phyloP scores from a whole-genome alignment of 2,329 filamentous ascomycete species.

The Parascedosporium putredinis region DNA sequence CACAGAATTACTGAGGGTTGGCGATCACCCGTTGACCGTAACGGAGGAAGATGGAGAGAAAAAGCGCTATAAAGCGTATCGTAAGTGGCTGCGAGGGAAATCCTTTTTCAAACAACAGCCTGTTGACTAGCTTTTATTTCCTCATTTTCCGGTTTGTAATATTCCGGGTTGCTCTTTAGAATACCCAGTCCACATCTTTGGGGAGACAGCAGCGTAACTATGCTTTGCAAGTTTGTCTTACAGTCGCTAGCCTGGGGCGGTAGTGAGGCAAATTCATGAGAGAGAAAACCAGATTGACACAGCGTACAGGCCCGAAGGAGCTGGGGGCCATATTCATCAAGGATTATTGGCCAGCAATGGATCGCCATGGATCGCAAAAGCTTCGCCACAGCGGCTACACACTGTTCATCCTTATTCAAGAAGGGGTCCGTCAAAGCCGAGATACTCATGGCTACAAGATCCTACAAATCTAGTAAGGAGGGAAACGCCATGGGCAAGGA shows the following conservation, averaged over 20 bases:
- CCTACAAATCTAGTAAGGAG: conserved; percentile 27
- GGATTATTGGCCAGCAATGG: conserved; percentile 62
- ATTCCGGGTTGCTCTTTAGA: too few relatives aligned
- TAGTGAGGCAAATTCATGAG: too few relatives aligned
- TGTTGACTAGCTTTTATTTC: conserved; percentile 36
- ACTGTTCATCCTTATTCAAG: conserved; percentile 38
- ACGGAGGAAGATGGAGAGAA: conserved; percentile 77
- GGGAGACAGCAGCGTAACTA: not conserved
- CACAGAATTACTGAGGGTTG: conserved; percentile 62
- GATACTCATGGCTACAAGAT: conserved; percentile 57
- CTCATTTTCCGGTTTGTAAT: too few relatives aligned
- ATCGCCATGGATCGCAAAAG: conserved; percentile 48
- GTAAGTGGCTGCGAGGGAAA: conserved; percentile 90
- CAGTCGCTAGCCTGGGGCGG: too few relatives aligned
- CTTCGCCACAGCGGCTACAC: conserved; percentile 41
- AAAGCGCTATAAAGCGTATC: conserved; percentile 94
- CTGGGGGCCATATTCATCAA: conserved; percentile 19
- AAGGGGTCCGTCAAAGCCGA: conserved; percentile 61
- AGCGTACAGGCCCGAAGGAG: conserved; percentile 51
- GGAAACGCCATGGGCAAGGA: not conserved
- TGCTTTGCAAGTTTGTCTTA: conserved; percentile 1
- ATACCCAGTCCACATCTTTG: too few relatives aligned
- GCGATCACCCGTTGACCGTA: conserved; percentile 78
- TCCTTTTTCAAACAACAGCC: conserved; percentile 90
- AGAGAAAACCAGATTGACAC: conserved; percentile 48